These are phyloP conservation scores for Geopyxis carbonaria DNA, from an alignment of 495 filamentous ascomycete genomes.

Conservation along the genomic window DNA sequence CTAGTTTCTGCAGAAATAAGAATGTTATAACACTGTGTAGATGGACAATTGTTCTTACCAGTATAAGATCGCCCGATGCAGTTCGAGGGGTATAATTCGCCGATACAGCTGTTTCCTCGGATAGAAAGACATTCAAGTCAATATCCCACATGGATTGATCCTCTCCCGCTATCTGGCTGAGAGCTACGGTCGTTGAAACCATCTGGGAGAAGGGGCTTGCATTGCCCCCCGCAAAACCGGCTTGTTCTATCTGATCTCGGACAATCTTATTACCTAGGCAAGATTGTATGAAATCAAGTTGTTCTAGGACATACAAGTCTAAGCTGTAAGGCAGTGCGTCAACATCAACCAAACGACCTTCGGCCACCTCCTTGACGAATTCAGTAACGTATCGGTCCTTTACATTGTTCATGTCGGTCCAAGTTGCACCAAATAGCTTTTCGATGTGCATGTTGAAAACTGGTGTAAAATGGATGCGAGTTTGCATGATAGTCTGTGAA, in stretches of 20 bases:
- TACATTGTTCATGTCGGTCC: conserved; percentile 63
- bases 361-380: conserved; percentile 68
- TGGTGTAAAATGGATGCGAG: conserved; percentile 63
- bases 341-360: conserved; percentile 74
- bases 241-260: conserved; percentile 43
- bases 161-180: conserved; percentile 82
- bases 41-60: conserved; percentile 25
- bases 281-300: conserved; percentile 81
- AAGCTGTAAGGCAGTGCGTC: conserved; percentile 87
- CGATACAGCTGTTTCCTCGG: conserved; percentile 88
- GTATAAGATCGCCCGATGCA: conserved; percentile 73
- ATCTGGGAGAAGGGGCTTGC: conserved; percentile 22
- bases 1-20: conserved; percentile 1
- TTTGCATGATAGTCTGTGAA: conserved; percentile 65
- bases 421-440: conserved; percentile 63
- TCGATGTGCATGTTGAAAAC: conserved; percentile 65
- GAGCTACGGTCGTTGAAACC: conserved; percentile 34
- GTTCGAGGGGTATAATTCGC: conserved; percentile 89
- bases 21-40: not conserved
- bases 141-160: conserved; percentile 93
- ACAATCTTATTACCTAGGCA: conserved; percentile 50
- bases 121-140: conserved; percentile 85
- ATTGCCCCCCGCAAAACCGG: conserved; percentile 11
- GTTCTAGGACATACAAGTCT: conserved; percentile 84
- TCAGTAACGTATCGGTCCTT: conserved; percentile 55